Evolutionary conservation across 768 basidiomycete species (phyloP).

Genomic region (Amanita exitialis): DNA sequence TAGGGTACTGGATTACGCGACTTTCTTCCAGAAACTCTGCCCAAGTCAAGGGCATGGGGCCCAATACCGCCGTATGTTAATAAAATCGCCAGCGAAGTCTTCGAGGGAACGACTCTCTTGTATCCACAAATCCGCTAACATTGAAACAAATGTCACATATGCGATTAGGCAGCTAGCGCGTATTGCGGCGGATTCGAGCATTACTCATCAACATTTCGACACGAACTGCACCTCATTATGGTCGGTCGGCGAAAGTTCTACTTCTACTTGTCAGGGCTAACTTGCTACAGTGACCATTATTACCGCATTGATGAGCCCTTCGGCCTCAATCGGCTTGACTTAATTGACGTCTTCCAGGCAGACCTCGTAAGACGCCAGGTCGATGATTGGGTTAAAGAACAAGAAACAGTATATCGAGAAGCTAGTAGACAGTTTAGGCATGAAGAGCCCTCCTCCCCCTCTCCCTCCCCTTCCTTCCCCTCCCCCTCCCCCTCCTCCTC

Average conservation of each 20-base stretch:
- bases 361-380: neutral
- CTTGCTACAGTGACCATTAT: neutral
- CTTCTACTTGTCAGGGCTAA: too few species aligned
- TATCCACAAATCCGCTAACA: neutral
- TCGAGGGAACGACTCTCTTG: neutral
- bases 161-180: neutral
- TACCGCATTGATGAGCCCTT: constrained; percentile 1
- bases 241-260: neutral
- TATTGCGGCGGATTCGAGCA: neutral
- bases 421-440: constrained; percentile 7
- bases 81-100: neutral
- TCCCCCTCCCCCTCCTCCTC: too few species aligned
- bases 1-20: constrained; percentile 11
- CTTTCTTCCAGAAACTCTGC: neutral
- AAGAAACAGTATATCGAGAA: neutral
- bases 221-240: neutral
- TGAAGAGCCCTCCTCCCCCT: neutral
- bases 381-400: neutral
- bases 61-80: neutral
- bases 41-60: constrained; percentile 1
- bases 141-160: neutral
- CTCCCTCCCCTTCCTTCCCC: neutral
- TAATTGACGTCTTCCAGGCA: neutral
- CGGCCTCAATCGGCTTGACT: neutral
- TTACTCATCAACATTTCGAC: neutral